Conservation (phyloP, 78 protist genomes). For the Cavenderia fasciculata region DNA sequence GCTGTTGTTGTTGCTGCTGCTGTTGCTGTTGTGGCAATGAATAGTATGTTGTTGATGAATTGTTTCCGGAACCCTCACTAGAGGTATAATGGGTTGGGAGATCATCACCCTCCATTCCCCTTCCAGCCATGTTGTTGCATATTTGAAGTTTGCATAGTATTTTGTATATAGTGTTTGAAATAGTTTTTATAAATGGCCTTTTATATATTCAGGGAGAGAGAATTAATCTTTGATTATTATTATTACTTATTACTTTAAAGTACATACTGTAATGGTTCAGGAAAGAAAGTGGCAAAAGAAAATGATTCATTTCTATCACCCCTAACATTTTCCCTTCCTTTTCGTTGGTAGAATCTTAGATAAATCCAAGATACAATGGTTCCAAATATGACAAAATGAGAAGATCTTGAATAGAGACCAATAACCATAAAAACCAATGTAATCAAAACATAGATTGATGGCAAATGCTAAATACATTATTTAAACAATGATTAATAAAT, state of each 20-base stretch:
- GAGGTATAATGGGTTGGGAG: conserved; percentile 23
- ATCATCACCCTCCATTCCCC: no score
- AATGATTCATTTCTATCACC: conserved; percentile 64
- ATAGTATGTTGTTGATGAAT: no score
- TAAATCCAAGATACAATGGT: conserved; percentile 30
- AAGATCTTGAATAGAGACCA: neutral
- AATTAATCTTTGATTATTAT: no score
- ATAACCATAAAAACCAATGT: neutral
- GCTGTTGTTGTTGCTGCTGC: no score
- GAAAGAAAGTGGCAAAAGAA: conserved; percentile 60
- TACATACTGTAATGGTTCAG: conserved; percentile 70
- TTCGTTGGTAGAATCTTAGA: conserved; percentile 64
- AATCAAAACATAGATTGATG: neutral
- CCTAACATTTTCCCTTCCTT: conserved; percentile 58
- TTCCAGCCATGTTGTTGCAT: neutral
- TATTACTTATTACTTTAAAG: neutral
- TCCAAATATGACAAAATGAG: conserved; percentile 25
- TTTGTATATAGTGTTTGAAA: conserved; percentile 40
- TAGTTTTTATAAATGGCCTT: conserved; percentile 41
- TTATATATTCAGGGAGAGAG: no score
- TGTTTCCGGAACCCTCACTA: neutral
- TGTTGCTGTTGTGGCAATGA: no score
- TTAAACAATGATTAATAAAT: no score
- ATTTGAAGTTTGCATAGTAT: neutral
- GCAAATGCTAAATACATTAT: neutral